Percentiles rank a stretch among this genome's conserved stretches.
Evolutionary conservation across 176 grass and related monocot genomes (phyloP).

Genomic region (Neostapfia colusana): DNA sequence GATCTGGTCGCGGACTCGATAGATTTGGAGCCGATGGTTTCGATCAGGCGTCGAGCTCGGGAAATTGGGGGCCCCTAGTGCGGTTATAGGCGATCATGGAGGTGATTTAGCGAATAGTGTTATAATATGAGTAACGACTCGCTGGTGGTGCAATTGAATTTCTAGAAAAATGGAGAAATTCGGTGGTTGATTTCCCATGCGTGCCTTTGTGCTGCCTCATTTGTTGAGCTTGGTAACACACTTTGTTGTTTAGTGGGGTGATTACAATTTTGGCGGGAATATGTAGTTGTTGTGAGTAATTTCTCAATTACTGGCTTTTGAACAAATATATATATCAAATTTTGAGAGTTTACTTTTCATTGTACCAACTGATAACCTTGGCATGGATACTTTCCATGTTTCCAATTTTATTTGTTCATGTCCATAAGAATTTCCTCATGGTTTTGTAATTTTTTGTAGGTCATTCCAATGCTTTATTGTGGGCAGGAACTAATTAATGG

Average conservation of each 20-base stretch:
- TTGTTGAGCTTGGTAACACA: neutral
- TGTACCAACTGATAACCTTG: neutral
- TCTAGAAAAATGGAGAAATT: neutral
- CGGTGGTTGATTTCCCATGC: neutral
- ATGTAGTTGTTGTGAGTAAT: neutral
- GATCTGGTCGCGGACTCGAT: slow-evolving; percentile 14
- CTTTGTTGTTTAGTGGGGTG: neutral
- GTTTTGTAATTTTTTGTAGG: slow-evolving; percentile 51
- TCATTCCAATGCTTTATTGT: slow-evolving; percentile 76
- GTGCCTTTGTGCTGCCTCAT: neutral
- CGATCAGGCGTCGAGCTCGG: slow-evolving; percentile 2
- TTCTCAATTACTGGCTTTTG: neutral
- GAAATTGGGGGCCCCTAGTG: neutral
- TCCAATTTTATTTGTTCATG: neutral
- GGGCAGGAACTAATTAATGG: slow-evolving; percentile 71
- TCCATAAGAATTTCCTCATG: slow-evolving; percentile 2
- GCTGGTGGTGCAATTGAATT: neutral
- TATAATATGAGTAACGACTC: neutral
- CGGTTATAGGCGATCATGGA: slow-evolving; percentile 11
- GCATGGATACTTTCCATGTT: neutral
- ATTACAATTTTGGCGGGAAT: neutral
- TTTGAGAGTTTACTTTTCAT: neutral
- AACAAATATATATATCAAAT: neutral
- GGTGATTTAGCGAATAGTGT: slow-evolving; percentile 1
- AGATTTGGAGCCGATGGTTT: slow-evolving; percentile 23